Evolutionary conservation across 352 stramenopile genomes (phyloP), one percentile per base, ranked within the genome.

Genomic region (Phytophthora pini): DNA sequence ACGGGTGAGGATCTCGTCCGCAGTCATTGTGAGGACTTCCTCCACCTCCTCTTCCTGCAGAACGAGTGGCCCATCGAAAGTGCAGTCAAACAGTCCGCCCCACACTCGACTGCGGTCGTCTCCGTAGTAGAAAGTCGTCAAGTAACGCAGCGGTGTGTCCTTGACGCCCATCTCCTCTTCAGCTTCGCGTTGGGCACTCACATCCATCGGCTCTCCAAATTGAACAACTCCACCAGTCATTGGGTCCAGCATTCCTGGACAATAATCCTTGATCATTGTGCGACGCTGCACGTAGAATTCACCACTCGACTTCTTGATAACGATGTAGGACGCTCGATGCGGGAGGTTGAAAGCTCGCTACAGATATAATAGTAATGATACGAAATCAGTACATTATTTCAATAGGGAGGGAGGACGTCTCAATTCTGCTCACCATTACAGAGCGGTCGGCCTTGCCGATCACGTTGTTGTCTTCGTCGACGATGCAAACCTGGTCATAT

Each of bases 201-300:
- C 67, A 5, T 85, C 76, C 58, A 89, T 87, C 1, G 79, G 69
- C 59, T 97, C 89, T 27, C 74, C 86, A 56, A 80, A 84, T 61
- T 92, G 82, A 32, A 95, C 85, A 29, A 95, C 88, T 11, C 89
- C 89, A 11, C 89, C 88, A 1, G 88, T 79, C 80, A 94, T 89
- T 6, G 87, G 84, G 52, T 97, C 88, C 31, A 95, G 75, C 54
- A 88, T 89, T 0, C 88, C 88, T 0, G 89, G 85, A 56, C 89
- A 96, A 54, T 95, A 96, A 65, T 97, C 89, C 72, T 97, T 96
- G 68, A 90, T 88, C 76, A 90, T 87, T 31, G 87, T 95, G 45
- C 89, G 85, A 0, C 83, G 80, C 63, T 97, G 89, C 40, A 97
- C 88, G 56, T 89, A 82, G 43, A 88, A 96, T 44, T 92, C 76